Evolutionary conservation across 208 protist species (phyloP).

Genomic region (Naegleria gruberi): DNA sequence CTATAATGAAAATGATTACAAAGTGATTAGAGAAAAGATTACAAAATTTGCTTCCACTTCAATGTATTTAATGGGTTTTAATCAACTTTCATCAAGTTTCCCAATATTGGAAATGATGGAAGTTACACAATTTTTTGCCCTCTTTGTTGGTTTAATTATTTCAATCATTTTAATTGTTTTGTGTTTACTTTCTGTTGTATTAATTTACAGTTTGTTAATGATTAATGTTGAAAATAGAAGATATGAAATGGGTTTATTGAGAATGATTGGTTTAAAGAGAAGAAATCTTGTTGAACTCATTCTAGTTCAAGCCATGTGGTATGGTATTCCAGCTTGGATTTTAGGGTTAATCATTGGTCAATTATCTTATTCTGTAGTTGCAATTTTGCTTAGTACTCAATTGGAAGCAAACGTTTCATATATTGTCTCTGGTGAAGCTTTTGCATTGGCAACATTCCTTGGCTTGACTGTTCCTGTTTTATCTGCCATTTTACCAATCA

Average conservation of each 20-base stretch:
- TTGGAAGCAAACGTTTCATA: neutral
- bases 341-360: conserved; percentile 1
- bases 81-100: neutral
- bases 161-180: conserved; percentile 71
- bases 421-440: neutral
- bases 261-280: conserved; percentile 51
- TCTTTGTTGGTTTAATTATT: conserved; percentile 79
- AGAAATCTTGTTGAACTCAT: neutral
- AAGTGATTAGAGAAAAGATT: neutral
- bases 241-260: conserved; percentile 81
- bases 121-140: conserved; percentile 55
- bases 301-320: neutral
- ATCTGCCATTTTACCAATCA: conserved; percentile 71
- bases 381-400: neutral
- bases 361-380: neutral
- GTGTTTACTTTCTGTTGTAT: conserved; percentile 59
- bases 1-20: conserved; percentile 4
- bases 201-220: conserved; percentile 85
- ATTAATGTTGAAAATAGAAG: conserved; percentile 73
- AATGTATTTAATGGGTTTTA: conserved; percentile 1
- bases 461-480: neutral
- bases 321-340: conserved; percentile 8
- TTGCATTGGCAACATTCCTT: neutral
- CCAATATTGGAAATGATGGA: conserved; percentile 52
- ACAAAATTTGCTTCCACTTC: neutral